These are phyloP conservation scores for Talaromyces funiculosus DNA, from an alignment of 2,329 filamentous ascomycete genomes.

Conservation along the genomic window DNA sequence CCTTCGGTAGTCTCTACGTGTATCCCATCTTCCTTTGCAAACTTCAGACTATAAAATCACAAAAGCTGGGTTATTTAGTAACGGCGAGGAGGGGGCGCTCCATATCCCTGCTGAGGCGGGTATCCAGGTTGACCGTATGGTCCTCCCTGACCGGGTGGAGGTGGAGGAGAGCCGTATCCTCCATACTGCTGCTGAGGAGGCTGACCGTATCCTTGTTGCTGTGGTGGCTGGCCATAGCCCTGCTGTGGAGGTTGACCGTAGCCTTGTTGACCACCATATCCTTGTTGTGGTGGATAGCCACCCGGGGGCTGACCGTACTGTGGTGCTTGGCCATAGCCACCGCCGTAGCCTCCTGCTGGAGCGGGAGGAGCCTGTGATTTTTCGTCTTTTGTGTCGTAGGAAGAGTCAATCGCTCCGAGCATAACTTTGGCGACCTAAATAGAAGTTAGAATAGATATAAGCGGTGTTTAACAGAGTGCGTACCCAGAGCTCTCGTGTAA, in stretches of 20 bases:
- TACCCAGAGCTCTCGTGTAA: constrained; percentile 61
- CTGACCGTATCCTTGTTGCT: constrained; percentile 8
- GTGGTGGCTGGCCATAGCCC: not conserved
- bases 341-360: constrained; percentile 28
- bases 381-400: constrained; percentile 62
- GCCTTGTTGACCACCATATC: not conserved
- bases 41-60: not conserved
- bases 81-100: not conserved
- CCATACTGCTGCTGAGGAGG: constrained; percentile 11
- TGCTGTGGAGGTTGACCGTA: not conserved
- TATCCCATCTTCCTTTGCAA: not conserved
- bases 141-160: not conserved
- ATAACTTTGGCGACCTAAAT: constrained; percentile 57
- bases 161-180: constrained; percentile 10
- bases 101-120: not conserved
- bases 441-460: constrained; percentile 14
- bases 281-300: constrained; percentile 10
- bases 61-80: not conserved
- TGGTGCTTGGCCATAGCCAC: constrained; percentile 16
- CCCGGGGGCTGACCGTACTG: constrained; percentile 10
- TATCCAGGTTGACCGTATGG: not conserved
- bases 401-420: constrained; percentile 60
- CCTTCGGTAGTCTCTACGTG: not conserved
- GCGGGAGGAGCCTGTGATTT: constrained; percentile 37
- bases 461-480: not conserved